Percentiles rank a stretch among this genome's conserved stretches.
Evolutionary conservation across 306 rosid genomes (phyloP).

Genomic region (Malus orientalis): DNA sequence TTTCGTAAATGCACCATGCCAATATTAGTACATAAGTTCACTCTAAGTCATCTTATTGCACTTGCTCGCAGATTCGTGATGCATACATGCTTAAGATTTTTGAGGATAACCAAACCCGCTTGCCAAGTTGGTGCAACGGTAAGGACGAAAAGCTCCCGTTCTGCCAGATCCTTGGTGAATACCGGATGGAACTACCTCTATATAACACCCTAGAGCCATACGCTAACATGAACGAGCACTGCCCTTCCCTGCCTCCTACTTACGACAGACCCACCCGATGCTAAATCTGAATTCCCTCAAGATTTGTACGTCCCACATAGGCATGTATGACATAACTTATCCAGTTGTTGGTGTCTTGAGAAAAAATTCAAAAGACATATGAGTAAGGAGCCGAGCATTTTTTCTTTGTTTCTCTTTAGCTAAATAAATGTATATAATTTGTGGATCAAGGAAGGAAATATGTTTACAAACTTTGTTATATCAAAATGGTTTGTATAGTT

Average conservation of each 20-base stretch:
- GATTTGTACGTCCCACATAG: neutral
- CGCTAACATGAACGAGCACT: constrained; percentile 83
- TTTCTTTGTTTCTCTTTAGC: neutral
- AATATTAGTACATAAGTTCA: neutral
- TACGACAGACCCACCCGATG: constrained; percentile 62
- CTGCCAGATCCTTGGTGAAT: constrained; percentile 98
- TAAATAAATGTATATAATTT: constrained; percentile 4
- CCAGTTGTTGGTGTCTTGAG: neutral
- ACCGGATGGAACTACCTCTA: constrained; percentile 80
- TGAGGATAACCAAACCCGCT: constrained; percentile 68
- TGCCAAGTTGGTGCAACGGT: constrained; percentile 81
- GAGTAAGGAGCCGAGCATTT: neutral
- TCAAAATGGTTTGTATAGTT: neutral
- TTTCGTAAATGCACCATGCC: neutral
- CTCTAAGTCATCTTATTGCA: neutral
- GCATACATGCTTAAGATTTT: constrained; percentile 84
- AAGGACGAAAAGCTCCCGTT: constrained; percentile 58
- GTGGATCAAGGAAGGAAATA: neutral
- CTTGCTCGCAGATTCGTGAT: constrained; percentile 69
- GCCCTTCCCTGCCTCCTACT: constrained; percentile 84
- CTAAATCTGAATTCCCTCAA: constrained; percentile 9
- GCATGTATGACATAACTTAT: neutral
- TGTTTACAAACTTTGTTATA: neutral
- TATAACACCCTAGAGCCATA: constrained; percentile 78
- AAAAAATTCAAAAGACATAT: neutral